Evolutionary conservation across 345 rosid species (phyloP).

Genomic region (Murraya koenigii): DNA sequence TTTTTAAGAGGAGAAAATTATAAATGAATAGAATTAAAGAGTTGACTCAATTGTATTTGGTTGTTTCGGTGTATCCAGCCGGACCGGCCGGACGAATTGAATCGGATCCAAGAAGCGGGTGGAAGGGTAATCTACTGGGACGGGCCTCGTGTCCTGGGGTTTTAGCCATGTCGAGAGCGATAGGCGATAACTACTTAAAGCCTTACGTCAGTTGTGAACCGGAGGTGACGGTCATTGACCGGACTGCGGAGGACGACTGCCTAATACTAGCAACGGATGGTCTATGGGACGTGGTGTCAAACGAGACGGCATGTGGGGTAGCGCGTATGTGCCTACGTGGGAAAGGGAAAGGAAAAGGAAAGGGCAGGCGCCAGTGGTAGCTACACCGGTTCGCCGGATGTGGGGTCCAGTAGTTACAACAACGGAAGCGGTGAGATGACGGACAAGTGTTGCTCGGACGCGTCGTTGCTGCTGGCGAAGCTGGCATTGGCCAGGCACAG

Average conservation of each 20-base stretch:
- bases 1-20: background rate
- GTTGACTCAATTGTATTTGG: background rate
- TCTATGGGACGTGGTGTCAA: conserved; percentile 90
- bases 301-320: conserved; percentile 71
- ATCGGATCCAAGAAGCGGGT: conserved; percentile 74
- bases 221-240: conserved; percentile 62
- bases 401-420: background rate
- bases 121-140: conserved; percentile 95
- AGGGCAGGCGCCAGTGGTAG: background rate
- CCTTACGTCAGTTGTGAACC: conserved; percentile 87
- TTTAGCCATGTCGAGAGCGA: conserved; percentile 89
- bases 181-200: conserved; percentile 85
- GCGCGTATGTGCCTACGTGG: conserved; percentile 57
- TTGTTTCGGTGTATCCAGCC: conserved; percentile 43
- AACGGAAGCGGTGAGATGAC: conserved; percentile 10
- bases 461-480: conserved; percentile 65
- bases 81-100: conserved; percentile 82
- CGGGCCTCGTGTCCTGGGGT: conserved; percentile 81
- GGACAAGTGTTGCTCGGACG: conserved; percentile 67
- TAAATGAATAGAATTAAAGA: background rate
- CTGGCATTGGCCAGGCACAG: conserved; percentile 77
- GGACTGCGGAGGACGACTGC: conserved; percentile 74
- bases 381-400: background rate
- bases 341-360: conserved; percentile 30
- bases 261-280: conserved; percentile 84